Evolutionary conservation across 2,329 filamentous ascomycete genomes (phyloP).

Genomic region (Neospermospora avenae): DNA sequence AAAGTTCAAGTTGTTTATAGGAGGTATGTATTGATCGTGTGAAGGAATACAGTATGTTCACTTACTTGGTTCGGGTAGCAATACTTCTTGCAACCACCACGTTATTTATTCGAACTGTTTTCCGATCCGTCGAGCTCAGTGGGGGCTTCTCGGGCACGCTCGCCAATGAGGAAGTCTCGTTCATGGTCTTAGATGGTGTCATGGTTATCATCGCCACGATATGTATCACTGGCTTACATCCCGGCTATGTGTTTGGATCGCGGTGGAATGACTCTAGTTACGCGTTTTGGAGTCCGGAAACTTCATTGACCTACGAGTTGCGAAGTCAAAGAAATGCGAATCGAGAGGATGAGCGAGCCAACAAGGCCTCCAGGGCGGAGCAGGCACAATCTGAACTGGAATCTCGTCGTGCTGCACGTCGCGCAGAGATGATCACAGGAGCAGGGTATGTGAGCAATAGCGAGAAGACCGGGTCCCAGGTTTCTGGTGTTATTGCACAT

Average conservation of each 20-base stretch:
- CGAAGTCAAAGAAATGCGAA: too few relatives aligned
- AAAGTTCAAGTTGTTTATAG: not conserved
- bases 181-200: conserved; percentile 44
- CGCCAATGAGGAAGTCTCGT: conserved; percentile 43
- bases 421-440: too few relatives aligned
- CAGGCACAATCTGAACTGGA: too few relatives aligned
- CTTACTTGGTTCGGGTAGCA: not conserved
- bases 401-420: too few relatives aligned
- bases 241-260: conserved; percentile 18
- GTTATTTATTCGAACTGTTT: conserved; percentile 55
- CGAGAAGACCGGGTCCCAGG: too few relatives aligned
- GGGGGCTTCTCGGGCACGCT: conserved; percentile 50
- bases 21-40: not conserved
- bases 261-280: too few relatives aligned
- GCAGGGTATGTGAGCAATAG: too few relatives aligned
- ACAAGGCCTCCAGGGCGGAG: too few relatives aligned
- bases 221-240: conserved; percentile 32
- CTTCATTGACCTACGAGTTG: too few relatives aligned
- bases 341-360: too few relatives aligned
- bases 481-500: too few relatives aligned
- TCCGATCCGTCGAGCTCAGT: conserved; percentile 53
- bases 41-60: not conserved
- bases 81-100: conserved; percentile 44
- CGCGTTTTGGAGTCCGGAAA: too few relatives aligned
- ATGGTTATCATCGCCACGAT: conserved; percentile 36